These are phyloP conservation scores for Arthrinium phaeospermum DNA, from an alignment of 2,329 filamentous ascomycete genomes.

Conservation along the genomic window DNA sequence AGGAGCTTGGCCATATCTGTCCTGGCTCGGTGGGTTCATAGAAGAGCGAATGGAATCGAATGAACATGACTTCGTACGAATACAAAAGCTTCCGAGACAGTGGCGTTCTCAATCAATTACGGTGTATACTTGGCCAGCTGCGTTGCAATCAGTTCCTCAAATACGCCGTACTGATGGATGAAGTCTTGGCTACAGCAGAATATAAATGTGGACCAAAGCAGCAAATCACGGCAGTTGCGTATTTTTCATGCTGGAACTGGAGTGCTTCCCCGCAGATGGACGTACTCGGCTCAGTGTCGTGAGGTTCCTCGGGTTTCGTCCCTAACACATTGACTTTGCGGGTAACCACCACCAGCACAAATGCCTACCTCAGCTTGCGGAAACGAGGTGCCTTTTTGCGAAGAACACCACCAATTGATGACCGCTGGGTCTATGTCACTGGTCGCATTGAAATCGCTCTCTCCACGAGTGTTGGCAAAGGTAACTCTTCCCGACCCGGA, in stretches of 20 bases:
- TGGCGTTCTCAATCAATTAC: background rate
- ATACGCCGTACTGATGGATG: background rate
- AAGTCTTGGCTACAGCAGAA: background rate
- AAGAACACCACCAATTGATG: background rate
- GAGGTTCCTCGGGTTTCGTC: background rate
- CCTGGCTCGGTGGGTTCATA: background rate
- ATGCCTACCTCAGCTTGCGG: background rate
- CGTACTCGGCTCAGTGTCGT: background rate
- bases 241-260: background rate
- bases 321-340: background rate
- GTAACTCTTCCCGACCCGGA: background rate
- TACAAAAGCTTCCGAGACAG: too few relatives aligned
- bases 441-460: background rate
- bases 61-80: too few relatives aligned
- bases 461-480: background rate
- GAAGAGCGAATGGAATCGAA: too few relatives aligned
- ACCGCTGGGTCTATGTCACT: background rate
- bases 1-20: constrained; percentile 4
- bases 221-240: background rate
- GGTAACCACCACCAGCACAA: background rate
- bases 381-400: background rate
- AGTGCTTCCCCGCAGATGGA: background rate
- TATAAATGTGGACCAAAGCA: too few relatives aligned
- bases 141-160: background rate
- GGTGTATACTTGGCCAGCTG: background rate